These are phyloP conservation scores for Syncephalastrum racemosum DNA, from an alignment of 371 early-diverging fungal genomes.

Conservation along the genomic window DNA sequence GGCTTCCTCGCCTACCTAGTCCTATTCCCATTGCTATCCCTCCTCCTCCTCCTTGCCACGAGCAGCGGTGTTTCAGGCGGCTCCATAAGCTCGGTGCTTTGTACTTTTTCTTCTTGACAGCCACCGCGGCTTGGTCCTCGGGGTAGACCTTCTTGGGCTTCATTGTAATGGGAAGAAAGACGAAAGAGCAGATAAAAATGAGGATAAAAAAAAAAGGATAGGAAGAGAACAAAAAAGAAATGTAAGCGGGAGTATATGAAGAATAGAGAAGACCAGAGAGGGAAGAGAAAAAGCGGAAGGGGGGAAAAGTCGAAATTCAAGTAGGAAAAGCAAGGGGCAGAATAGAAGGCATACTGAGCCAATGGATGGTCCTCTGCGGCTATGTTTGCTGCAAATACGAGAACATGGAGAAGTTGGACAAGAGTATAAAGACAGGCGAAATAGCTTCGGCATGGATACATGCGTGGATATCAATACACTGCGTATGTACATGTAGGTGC, in stretches of 20 bases:
- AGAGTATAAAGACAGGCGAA: no score
- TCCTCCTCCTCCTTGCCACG: not conserved
- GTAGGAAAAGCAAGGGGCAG: slow-evolving; percentile 1
- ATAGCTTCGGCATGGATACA: no score
- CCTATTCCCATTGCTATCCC: not conserved
- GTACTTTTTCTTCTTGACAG: no score
- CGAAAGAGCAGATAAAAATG: not conserved
- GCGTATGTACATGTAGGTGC: not conserved
- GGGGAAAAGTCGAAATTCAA: not conserved
- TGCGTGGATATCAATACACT: no score
- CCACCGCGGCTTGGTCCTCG: no score
- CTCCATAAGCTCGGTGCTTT: no score
- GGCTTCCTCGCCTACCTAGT: not conserved
- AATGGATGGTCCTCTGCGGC: no score
- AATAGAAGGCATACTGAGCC: not conserved
- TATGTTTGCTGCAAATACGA: no score
- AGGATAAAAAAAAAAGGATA: not conserved
- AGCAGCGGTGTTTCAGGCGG: not conserved
- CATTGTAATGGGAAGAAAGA: no score
- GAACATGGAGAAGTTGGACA: no score
- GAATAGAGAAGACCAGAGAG: slow-evolving; percentile 7
- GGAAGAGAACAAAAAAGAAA: slow-evolving; percentile 4
- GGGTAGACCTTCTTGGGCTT: no score
- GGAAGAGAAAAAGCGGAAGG: slow-evolving; percentile 1
- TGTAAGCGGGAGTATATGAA: slow-evolving; percentile 4